phyloP scores from a whole-genome alignment of 2,329 filamentous ascomycete genomes.

The Nectriaceae sp. region DNA sequence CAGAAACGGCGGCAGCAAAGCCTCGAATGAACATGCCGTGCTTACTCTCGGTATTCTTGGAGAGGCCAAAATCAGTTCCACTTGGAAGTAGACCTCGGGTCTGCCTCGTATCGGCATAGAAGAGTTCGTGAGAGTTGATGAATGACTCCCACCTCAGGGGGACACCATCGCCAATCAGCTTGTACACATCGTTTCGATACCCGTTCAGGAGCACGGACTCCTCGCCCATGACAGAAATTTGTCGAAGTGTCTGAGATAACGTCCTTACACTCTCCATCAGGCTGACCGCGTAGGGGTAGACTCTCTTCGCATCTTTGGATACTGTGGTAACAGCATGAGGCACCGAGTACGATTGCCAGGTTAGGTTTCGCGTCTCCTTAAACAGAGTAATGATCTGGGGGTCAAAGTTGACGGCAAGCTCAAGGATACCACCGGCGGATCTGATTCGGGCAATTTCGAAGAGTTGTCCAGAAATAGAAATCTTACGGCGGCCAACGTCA shows the following conservation, averaged over 20 bases:
- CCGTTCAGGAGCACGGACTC: constrained; percentile 86
- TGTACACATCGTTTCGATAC: constrained; percentile 88
- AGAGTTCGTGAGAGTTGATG: constrained; percentile 92
- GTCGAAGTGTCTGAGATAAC: constrained; percentile 81
- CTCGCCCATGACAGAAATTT: constrained; percentile 82
- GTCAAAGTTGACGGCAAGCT: constrained; percentile 95
- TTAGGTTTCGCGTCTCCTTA: constrained; percentile 95
- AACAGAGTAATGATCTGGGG: constrained; percentile 96
- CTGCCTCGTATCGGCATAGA: constrained; percentile 53
- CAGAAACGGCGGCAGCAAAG: constrained; percentile 82
- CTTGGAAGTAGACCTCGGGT: constrained; percentile 47
- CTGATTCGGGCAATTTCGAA: constrained; percentile 89
- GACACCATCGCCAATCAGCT: constrained; percentile 81
- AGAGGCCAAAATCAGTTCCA: constrained; percentile 41
- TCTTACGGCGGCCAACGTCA: constrained; percentile 84
- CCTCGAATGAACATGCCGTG: constrained; percentile 97
- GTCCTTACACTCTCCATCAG: constrained; percentile 99
- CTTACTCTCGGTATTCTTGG: constrained; percentile 75
- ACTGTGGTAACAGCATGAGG: constrained; percentile 94
- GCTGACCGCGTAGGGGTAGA: constrained; percentile 97
- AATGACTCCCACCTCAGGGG: constrained; percentile 97
- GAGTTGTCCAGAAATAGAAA: constrained; percentile 87
- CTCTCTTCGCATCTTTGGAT: constrained; percentile 97
- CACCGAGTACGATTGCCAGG: constrained; percentile 92
- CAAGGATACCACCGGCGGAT: constrained; percentile 85